These are phyloP conservation scores for Phytophthora foliorum DNA, from an alignment of 352 stramenopile genomes.

Conservation along the genomic window DNA sequence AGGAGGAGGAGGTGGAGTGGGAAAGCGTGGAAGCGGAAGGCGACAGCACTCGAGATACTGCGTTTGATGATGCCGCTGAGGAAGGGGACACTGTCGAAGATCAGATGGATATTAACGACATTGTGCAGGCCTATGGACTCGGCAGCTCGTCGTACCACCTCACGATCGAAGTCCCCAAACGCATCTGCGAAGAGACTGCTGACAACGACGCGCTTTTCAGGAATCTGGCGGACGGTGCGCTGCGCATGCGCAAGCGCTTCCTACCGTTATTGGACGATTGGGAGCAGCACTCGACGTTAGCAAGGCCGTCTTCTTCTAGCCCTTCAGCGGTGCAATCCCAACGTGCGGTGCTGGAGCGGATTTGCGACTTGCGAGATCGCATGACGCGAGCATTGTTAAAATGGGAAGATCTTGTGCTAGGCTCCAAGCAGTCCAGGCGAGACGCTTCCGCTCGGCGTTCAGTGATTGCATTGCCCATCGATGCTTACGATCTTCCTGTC, in stretches of 20 bases:
- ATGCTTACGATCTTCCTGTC: constrained; percentile 33
- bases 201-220: constrained; percentile 80
- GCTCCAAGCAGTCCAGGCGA: constrained; percentile 23
- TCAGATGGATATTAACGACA: constrained; percentile 82
- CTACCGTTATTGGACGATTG: constrained; percentile 73
- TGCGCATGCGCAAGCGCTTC: constrained; percentile 78
- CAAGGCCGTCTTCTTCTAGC: background rate
- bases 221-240: constrained; percentile 56
- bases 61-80: background rate
- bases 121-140: constrained; percentile 80
- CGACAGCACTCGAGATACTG: background rate
- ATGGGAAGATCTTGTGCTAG: constrained; percentile 51
- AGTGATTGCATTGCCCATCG: constrained; percentile 45
- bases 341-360: constrained; percentile 34
- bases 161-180: constrained; percentile 72
- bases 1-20: constrained; percentile 34
- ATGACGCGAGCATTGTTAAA: constrained; percentile 46
- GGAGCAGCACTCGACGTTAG: constrained; percentile 49
- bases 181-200: constrained; percentile 59
- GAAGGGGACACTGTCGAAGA: constrained; percentile 21
- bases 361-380: constrained; percentile 44
- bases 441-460: constrained; percentile 5
- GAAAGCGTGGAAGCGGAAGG: constrained; percentile 27
- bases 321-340: constrained; percentile 13
- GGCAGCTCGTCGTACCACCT: constrained; percentile 82